A percentile compares a stretch with the other conserved stretches of the same genome.
These are phyloP conservation scores for Phaeosphaeria sp. DNA, from an alignment of 2,329 filamentous ascomycete species.

Conservation along the genomic window DNA sequence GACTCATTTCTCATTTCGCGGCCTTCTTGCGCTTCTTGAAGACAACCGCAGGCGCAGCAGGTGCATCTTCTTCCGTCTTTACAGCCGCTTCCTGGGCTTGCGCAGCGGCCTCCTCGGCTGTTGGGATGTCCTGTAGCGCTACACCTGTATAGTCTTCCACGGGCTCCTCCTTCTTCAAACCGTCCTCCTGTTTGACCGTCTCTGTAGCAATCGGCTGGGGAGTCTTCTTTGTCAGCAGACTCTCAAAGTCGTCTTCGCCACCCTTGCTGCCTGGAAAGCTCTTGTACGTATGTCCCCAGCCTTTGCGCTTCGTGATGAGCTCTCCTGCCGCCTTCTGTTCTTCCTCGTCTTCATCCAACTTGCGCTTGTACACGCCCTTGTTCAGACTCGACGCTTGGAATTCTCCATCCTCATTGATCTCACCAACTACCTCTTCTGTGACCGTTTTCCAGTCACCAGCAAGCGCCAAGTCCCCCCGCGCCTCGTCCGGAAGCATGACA, in stretches of 20 bases:
- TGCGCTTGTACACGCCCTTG: slow-evolving; percentile 68
- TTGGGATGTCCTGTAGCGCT: slow-evolving; percentile 34
- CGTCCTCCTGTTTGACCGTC: slow-evolving; percentile 53
- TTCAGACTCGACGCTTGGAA: slow-evolving; percentile 53
- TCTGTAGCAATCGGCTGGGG: slow-evolving; percentile 25
- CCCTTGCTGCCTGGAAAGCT: slow-evolving; percentile 53
- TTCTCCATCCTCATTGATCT: slow-evolving; percentile 55
- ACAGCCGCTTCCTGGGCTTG: slow-evolving; percentile 12
- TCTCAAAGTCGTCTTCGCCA: slow-evolving; percentile 70
- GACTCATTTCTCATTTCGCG: slow-evolving; percentile 52
- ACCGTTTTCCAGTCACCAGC: slow-evolving; percentile 86
- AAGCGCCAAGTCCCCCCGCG: slow-evolving; percentile 82
- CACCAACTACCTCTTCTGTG: slow-evolving; percentile 53
- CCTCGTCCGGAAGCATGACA: slow-evolving; percentile 80
- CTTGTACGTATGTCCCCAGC: slow-evolving; percentile 57
- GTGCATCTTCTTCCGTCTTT: slow-evolving; percentile 30
- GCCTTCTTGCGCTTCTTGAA: slow-evolving; percentile 85
- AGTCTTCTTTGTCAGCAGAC: slow-evolving; percentile 55
- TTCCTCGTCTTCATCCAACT: slow-evolving; percentile 66
- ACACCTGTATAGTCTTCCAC: slow-evolving; percentile 22
- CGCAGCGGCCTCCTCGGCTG: slow-evolving; percentile 33
- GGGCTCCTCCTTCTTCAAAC: slow-evolving; percentile 25
- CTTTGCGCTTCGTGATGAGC: slow-evolving; percentile 48
- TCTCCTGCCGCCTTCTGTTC: slow-evolving; percentile 66
- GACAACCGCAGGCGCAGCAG: slow-evolving; percentile 59